A percentile compares a stretch with the other conserved stretches of the same genome.
phyloP scores from a whole-genome alignment of 73 alveolate species.

The Paramecium pentaurelia region DNA sequence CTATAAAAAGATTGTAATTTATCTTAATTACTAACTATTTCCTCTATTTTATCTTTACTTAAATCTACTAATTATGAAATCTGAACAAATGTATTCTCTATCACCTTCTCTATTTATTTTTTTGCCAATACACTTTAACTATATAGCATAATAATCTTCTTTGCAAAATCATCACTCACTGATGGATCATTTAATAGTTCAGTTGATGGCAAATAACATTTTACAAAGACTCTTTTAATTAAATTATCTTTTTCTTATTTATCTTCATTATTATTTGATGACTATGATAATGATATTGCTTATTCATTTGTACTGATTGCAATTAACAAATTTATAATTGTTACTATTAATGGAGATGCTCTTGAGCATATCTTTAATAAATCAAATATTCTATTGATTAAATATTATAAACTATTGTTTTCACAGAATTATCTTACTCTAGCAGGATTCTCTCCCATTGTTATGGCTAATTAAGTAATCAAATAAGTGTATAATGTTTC shows the following conservation, averaged over 20 bases:
- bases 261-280: neutral
- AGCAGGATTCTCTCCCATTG: conserved; percentile 47
- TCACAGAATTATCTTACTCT: conserved; percentile 40
- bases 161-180: conserved; percentile 50
- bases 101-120: conserved; percentile 20
- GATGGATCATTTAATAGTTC: conserved; percentile 32
- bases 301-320: conserved; percentile 43
- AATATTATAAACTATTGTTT: neutral
- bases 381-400: neutral
- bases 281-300: neutral
- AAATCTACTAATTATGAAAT: neutral
- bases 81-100: neutral
- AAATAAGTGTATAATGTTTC: neutral
- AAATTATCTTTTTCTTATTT: neutral
- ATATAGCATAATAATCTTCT: conserved; percentile 20
- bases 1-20: conserved; percentile 1
- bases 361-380: neutral
- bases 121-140: conserved; percentile 34
- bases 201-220: conserved; percentile 1
- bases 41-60: conserved; percentile 37
- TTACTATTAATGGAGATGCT: conserved; percentile 25
- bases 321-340: neutral
- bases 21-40: neutral
- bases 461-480: neutral
- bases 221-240: neutral